Conservation (phyloP, 345 rosid genomes). For the Balakata baccata region DNA sequence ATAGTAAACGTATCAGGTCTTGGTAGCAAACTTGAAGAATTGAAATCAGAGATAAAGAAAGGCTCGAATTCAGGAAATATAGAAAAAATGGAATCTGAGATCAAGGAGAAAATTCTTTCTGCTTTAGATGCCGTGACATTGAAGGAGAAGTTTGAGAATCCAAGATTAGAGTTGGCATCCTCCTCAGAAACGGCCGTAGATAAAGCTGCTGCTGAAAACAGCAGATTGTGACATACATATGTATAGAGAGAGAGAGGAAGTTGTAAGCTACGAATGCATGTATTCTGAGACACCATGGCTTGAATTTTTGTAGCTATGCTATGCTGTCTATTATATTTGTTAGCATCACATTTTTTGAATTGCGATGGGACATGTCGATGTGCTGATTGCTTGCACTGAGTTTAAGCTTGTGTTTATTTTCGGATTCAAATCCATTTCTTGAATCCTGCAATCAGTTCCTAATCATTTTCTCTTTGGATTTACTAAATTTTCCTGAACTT, state of each 20-base stretch:
- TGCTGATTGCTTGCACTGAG: no score
- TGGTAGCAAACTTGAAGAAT: conserved; percentile 26
- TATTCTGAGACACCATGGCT: no score
- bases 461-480: no score
- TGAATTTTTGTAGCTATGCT: background rate
- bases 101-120: conserved; percentile 28
- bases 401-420: no score
- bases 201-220: conserved; percentile 28
- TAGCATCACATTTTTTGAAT: no score
- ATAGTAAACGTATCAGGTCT: conserved; percentile 29
- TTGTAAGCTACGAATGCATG: background rate
- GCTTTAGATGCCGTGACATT: conserved; percentile 27
- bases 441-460: no score
- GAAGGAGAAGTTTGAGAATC: conserved; percentile 39
- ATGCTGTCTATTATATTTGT: background rate
- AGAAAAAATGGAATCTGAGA: conserved; percentile 27
- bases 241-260: background rate
- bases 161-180: conserved; percentile 22
- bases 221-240: conserved; percentile 23
- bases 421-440: background rate
- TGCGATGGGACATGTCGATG: no score
- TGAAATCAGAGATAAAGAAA: conserved; percentile 31
- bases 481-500: no score
- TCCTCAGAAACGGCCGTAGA: conserved; percentile 15
- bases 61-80: conserved; percentile 27